Base-by-base conservation (phyloP, 768 basidiomycete species). In the Infundibulicybe gibba region DNA sequence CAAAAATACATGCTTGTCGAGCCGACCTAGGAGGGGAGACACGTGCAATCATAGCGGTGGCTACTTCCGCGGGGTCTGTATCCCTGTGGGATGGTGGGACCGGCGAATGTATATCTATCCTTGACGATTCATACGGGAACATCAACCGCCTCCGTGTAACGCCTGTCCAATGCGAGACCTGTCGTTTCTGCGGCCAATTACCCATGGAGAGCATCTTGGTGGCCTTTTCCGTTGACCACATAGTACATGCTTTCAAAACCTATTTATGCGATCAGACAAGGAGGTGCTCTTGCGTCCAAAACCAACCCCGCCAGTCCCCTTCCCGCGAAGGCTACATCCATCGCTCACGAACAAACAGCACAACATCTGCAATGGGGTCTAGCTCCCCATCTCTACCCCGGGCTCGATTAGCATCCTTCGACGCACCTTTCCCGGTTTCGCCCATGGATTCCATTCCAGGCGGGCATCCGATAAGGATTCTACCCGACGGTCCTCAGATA, bases 1-100 rank as follows among this genome's bases (percentile, higher is more conserved):
- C 74, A 38, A 71, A 67, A 50, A 72, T 79, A 16, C 74, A 83
- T 60, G 76, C 76, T 3, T 81, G 78, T 52, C 63, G 64, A 40
- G 61, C 77, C 41, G 74, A 78, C 44, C 57, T 86, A 43, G 76
- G 71, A 32, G 79, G 79, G 5, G 66, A 61, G 40, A 63, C 64
- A 12, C 76, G 75, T 15, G 60, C 81, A 13, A 70, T 91, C 50
- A 60, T 90, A 13, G 81, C 72, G 34, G 76, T 77, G 11, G 79
- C 80, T 14, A 85, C 87, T 2, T 76, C 81, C 43, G 71, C 76
- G 1, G 89, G 90, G 9, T 68, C 77, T 9, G 70, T 91, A 16
- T 87, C 90, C 0, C 55, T 92, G 11, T 92, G 89, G 90, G 87
- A 91, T 56, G 79, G 72, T 6, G 54, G 65, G n/a, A 81, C 81